Conservation (phyloP, 2,329 filamentous ascomycete genomes). For the Ceratocystis harringtonii region DNA sequence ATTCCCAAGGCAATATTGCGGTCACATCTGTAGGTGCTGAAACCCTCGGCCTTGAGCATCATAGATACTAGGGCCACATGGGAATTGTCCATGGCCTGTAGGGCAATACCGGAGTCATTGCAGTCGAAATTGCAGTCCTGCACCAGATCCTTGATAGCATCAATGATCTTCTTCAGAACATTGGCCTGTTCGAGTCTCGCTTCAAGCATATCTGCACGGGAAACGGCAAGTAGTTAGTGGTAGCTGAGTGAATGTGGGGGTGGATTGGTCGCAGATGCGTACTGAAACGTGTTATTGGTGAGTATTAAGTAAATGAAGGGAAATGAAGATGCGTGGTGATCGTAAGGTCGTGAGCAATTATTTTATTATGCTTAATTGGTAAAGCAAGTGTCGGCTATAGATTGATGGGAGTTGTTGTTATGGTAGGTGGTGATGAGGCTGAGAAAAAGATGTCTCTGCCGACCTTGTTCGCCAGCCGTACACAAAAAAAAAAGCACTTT, state of each 20-base stretch:
- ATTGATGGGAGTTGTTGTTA: neutral
- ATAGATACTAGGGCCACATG: constrained; percentile 98
- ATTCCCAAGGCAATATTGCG: constrained; percentile 97
- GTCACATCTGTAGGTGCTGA: constrained; percentile 93
- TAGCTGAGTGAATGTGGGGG: neutral
- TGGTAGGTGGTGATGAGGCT: neutral
- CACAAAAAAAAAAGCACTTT: constrained; percentile 2
- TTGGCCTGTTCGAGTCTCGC: constrained; percentile 89
- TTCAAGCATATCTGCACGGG: constrained; percentile 59
- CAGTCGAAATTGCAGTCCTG: constrained; percentile 99
- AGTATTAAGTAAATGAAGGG: neutral
- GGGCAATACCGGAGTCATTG: constrained; percentile 96
- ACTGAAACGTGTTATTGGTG: constrained; percentile 10
- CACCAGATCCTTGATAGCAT: constrained; percentile 97
- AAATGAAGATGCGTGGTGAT: neutral
- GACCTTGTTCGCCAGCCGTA: neutral
- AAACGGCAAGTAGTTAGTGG: constrained; percentile 8
- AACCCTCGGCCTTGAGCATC: constrained; percentile 91
- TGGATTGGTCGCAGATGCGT: neutral
- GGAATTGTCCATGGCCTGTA: constrained; percentile 99
- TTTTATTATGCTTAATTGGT: neutral
- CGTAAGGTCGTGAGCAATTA: neutral
- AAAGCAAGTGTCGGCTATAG: neutral
- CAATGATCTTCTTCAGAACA: constrained; percentile 95
- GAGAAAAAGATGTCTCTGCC: neutral